These are phyloP conservation scores for Cylindrotheca fusiformis DNA, from an alignment of 108 stramenopile genomes.

Conservation along the genomic window DNA sequence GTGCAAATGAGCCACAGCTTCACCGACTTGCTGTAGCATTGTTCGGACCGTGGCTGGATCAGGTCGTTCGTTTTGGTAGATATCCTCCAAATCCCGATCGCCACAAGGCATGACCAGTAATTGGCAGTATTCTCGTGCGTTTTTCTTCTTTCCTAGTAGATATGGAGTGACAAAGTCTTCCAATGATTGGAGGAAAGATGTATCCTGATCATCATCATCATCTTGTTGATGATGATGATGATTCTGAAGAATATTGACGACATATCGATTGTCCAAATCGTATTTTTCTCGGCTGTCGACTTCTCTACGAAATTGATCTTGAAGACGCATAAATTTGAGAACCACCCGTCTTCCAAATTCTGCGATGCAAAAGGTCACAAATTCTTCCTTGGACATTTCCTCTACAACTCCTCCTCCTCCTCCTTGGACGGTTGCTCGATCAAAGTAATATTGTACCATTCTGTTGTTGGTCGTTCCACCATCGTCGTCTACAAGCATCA, in stretches of 20 bases:
- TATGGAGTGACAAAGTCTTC: too few relatives aligned
- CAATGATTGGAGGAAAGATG: too few relatives aligned
- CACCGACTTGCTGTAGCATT: neutral
- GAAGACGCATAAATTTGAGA: neutral
- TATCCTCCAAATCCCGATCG: constrained; percentile 19
- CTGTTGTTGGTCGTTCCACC: too few relatives aligned
- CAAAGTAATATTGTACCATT: too few relatives aligned
- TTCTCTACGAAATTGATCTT: neutral
- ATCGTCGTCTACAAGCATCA: too few relatives aligned
- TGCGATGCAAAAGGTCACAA: neutral
- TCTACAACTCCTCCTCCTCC: neutral
- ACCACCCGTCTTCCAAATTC: neutral
- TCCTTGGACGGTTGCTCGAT: too few relatives aligned
- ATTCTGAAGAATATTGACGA: neutral
- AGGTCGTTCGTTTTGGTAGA: constrained; percentile 18
- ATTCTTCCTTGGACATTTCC: neutral
- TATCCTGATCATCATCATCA: neutral
- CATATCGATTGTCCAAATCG: neutral
- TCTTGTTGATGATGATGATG: too few relatives aligned
- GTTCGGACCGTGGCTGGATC: neutral
- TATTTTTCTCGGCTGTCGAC: neutral
- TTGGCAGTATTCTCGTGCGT: constrained; percentile 6
- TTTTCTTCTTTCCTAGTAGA: neutral
- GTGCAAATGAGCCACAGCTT: constrained; percentile 11
- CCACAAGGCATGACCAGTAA: constrained; percentile 19